Evolutionary conservation across 768 basidiomycete genomes (phyloP).

Genomic region (Tricholomella constricta): DNA sequence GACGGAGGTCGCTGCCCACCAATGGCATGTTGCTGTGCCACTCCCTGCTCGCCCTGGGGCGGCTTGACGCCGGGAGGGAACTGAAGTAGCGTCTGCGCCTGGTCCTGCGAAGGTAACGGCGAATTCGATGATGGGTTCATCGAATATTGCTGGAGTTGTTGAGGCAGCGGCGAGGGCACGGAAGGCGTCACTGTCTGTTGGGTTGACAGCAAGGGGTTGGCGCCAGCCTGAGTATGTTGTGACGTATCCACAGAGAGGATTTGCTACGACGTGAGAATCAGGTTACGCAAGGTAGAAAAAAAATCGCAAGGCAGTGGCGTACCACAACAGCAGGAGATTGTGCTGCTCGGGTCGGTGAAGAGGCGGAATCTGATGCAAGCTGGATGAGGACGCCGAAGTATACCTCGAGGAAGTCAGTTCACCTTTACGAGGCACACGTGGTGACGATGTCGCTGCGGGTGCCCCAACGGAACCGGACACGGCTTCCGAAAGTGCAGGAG

Average conservation of each 20-base stretch:
- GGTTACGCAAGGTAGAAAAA: background rate
- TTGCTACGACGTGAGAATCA: slow-evolving; percentile 32
- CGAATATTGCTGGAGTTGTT: slow-evolving; percentile 40
- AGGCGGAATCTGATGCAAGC: slow-evolving; percentile 39
- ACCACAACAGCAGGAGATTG: slow-evolving; percentile 47
- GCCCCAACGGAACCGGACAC: slow-evolving; percentile 41
- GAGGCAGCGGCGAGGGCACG: slow-evolving; percentile 43
- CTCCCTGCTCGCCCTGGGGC: slow-evolving; percentile 45
- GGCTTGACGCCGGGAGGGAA: slow-evolving; percentile 74
- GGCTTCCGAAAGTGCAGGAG: slow-evolving; percentile 75
- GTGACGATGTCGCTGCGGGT: slow-evolving; percentile 60
- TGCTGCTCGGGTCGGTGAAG: slow-evolving; percentile 45
- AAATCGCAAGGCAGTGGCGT: slow-evolving; percentile 20
- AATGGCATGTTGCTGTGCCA: slow-evolving; percentile 32
- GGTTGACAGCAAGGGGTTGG: slow-evolving; percentile 27
- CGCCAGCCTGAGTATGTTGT: slow-evolving; percentile 35
- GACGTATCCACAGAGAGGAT: slow-evolving; percentile 36
- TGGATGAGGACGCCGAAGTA: slow-evolving; percentile 1
- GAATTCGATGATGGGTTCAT: slow-evolving; percentile 26
- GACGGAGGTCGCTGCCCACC: slow-evolving; percentile 58
- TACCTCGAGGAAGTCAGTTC: slow-evolving; percentile 23
- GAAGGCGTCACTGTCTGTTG: slow-evolving; percentile 31
- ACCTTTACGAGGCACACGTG: slow-evolving; percentile 56
- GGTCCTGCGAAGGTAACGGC: slow-evolving; percentile 45
- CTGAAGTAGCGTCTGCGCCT: slow-evolving; percentile 60